Evolutionary conservation across 176 grass and related monocot species (phyloP).

Genomic region (Avena atlantica): DNA sequence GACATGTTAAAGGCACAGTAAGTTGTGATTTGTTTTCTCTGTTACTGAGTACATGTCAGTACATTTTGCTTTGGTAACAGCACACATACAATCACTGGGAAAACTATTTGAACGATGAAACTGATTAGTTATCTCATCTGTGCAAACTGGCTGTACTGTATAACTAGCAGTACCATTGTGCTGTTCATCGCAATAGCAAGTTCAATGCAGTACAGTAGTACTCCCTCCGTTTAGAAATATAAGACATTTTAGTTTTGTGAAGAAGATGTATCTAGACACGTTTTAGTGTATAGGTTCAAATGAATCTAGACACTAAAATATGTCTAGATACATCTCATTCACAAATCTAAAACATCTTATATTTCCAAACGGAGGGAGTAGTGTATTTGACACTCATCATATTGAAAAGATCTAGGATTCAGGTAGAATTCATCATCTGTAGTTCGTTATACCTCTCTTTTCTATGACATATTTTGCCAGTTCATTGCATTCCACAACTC

Average conservation of each 20-base stretch:
- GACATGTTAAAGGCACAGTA: conserved; percentile 61
- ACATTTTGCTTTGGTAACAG: background rate
- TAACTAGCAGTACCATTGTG: background rate
- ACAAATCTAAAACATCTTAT: too few species aligned
- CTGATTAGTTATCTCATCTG: background rate
- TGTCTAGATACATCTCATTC: too few species aligned
- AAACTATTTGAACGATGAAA: conserved; percentile 18
- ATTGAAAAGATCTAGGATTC: too few species aligned
- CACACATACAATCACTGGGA: background rate
- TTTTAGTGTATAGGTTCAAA: too few species aligned
- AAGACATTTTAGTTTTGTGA: too few species aligned
- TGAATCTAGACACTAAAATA: too few species aligned
- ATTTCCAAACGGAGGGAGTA: too few species aligned
- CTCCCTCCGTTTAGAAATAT: too few species aligned
- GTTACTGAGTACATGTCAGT: conserved; percentile 3
- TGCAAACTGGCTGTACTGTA: background rate
- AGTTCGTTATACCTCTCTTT: too few species aligned
- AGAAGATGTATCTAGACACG: too few species aligned
- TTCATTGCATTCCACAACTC: too few species aligned
- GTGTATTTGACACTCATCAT: background rate
- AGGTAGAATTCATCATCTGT: too few species aligned
- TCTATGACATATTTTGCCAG: background rate
- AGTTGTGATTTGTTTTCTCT: conserved; percentile 31
- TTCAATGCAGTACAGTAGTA: background rate
- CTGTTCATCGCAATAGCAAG: background rate